Evolutionary conservation across 2,329 filamentous ascomycete species (phyloP).

Genomic region (Amauroascus verrucosus): DNA sequence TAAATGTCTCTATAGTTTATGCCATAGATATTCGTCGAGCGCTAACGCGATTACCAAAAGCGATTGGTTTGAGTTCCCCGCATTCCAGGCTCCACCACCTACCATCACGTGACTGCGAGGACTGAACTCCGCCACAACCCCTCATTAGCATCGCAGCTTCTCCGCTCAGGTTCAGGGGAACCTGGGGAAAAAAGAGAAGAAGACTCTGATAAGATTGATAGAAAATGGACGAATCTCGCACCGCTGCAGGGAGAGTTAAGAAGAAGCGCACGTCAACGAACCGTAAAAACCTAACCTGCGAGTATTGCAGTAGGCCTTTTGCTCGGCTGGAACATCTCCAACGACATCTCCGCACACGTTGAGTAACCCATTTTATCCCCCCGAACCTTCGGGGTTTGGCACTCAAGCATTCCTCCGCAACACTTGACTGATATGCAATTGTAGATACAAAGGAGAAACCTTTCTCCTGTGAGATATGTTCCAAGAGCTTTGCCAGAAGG

Average conservation of each 20-base stretch:
- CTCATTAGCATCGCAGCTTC: constrained; percentile 7
- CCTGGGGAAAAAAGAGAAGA: background rate
- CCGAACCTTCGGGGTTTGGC: constrained; percentile 3
- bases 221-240: constrained; percentile 33
- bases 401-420: constrained; percentile 1
- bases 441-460: constrained; percentile 42
- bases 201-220: background rate
- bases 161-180: constrained; percentile 11
- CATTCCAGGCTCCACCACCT: background rate
- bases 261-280: constrained; percentile 34
- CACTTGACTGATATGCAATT: constrained; percentile 20
- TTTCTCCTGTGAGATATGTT: constrained; percentile 41
- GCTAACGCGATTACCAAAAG: too few species aligned
- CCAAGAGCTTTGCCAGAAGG: constrained; percentile 41
- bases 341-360: constrained; percentile 43
- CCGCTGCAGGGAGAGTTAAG: constrained; percentile 28
- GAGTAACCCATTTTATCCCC: constrained; percentile 26
- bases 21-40: too few species aligned
- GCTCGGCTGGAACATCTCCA: constrained; percentile 42
- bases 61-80: too few species aligned
- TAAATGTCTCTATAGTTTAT: too few species aligned
- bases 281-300: constrained; percentile 40
- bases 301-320: constrained; percentile 41
- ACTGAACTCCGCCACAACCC: background rate
- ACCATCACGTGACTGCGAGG: constrained; percentile 4